These are phyloP conservation scores for Fusarium nematophilum DNA, from an alignment of 2,329 filamentous ascomycete genomes.

Conservation along the genomic window DNA sequence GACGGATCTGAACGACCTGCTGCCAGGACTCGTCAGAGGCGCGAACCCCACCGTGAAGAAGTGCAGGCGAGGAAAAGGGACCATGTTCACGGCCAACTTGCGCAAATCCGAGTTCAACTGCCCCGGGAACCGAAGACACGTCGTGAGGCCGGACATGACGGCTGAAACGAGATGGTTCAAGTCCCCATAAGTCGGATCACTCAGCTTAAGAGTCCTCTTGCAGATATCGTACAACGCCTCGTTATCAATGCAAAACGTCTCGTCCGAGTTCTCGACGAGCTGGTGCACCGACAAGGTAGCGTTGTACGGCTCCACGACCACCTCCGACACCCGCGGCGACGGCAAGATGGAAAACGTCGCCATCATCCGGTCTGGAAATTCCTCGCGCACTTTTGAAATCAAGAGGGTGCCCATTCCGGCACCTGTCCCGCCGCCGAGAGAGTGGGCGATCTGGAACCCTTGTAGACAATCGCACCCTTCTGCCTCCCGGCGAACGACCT, in stretches of 20 bases:
- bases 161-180: constrained; percentile 99
- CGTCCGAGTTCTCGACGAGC: constrained; percentile 99
- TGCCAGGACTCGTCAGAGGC: constrained; percentile 85
- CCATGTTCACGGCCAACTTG: constrained; percentile 99
- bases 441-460: constrained; percentile 99
- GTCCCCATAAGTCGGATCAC: constrained; percentile 97
- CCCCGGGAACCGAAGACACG: constrained; percentile 97
- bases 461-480: constrained; percentile 99
- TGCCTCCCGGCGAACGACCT: constrained; percentile 97
- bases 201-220: constrained; percentile 99
- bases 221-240: constrained; percentile 99
- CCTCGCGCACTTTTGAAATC: constrained; percentile 99
- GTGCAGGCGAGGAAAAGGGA: constrained; percentile 99
- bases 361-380: constrained; percentile 99
- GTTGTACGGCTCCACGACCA: constrained; percentile 99
- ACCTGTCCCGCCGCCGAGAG: constrained; percentile 98
- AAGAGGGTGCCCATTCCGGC: constrained; percentile 99
- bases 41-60: constrained; percentile 99
- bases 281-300: constrained; percentile 98
- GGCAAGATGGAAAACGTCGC: constrained; percentile 98
- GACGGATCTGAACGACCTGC: constrained; percentile 95
- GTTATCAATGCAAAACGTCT: constrained; percentile 99
- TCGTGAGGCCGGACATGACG: constrained; percentile 99
- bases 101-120: constrained; percentile 99
- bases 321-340: constrained; percentile 99